Evolutionary conservation across 495 filamentous ascomycete species (phyloP), one percentile per base, ranked within the genome.

Genomic region (Margaritispora aquatica): DNA sequence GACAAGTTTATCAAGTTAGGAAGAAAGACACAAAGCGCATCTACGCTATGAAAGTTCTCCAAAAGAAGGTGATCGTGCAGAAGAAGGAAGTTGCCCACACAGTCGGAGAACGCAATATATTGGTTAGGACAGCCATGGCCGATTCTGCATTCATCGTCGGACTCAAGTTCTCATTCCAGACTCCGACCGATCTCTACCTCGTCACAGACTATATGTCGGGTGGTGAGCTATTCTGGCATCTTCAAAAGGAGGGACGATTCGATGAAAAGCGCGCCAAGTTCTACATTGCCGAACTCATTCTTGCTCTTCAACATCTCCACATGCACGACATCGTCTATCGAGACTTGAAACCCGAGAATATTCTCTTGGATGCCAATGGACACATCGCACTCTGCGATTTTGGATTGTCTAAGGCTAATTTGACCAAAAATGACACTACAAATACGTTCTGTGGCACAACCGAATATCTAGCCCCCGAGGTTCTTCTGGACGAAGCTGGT

Each of bases 201-300:
- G 95, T 99, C 23, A 97, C 95, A n/a, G 95, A 97, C 69, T 99
- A 96, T 77, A 97, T 99, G 94, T 97, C 95, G 3, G 94, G 94
- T 3, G 95, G 94, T 34, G 94, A 97, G 70, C 75, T 99, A 1
- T 99, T 99, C 74, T 99, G 93, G 92, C 94, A 99, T 76, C 74
- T 99, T 46, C 94, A 98, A 69, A 96, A 95, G 73, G 94, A 97
- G 69, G 95, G 95, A 41, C 87, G 92, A 19, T 99, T 99, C 70
- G 84, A 92, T 63, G 94, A 97, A 74, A 87, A 86, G 58, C 85
- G 94, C 5, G 94, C 95, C 53, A 98, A 96, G 73, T 99, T 99
- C 70, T 99, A 99, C 70, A 97, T 97, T 70, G 95, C 94, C 15
- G 94, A 99, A 72, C 81, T 97, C 54, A 97, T 99, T 61, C 80